Evolutionary conservation across 2,329 filamentous ascomycete genomes (phyloP), one percentile per base, ranked within the genome.

Genomic region (Botrytis paeoniae): DNA sequence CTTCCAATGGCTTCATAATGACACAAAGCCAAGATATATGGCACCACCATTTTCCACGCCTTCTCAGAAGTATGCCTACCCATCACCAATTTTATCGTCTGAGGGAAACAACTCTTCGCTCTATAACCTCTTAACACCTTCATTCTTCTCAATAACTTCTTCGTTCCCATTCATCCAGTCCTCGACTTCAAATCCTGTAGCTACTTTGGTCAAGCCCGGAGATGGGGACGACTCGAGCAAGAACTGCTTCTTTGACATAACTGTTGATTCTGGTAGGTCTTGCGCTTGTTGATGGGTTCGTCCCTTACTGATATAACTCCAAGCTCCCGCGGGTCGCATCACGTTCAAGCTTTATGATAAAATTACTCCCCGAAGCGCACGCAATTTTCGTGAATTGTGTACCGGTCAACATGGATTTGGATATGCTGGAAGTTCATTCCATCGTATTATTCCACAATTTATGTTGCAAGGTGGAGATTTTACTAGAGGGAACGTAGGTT

Each of bases 401-500:
- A 97, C 95, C 0, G 88, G 87, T 78, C 88, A 93, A 86, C 89
- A 93, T 85, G 93, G 93, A 81, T 91, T 92, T 84, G 93, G 93
- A 80, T 97, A 97, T 88, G 84, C 89, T 83, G 90, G 89, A 82
- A 96, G 93, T 79, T 87, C 88, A 78, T 97, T 97, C 91, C 94
- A 97, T 89, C 93, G 94, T 80, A 91, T 97, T 84, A 97, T 97
- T 85, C 92, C 92, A 79, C 84, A 93, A 72, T 97, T 97, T 89
- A 97, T 97, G 94, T 91, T 97, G 80, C 94, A 97, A 89, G 94
- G 94, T 83, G 94, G 94, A 88, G 94, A 97, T 88, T 97, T 97
- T 87, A 97, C 94, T 85, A 92, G 92, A 82, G 90, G 91, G 82
- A 96, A 97, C 85, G 94, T 97, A 87, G 84, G 92, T 77, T 18